Base-by-base conservation (phyloP, 371 early-diverging fungal species). In the Lichtheimia ornata region DNA sequence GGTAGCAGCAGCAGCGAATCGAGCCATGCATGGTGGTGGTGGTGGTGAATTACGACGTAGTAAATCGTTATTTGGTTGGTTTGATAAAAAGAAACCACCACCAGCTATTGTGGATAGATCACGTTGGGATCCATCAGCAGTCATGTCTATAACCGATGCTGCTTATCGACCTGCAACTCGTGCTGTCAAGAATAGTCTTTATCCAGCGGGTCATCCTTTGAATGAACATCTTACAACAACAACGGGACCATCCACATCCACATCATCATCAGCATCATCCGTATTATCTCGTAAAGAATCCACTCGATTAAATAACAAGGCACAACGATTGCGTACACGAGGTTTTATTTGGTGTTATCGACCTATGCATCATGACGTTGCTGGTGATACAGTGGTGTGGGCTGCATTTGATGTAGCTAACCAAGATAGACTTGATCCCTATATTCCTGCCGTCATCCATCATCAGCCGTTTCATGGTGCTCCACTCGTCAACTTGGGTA, bases 301-400 rank as follows among this genome's bases (percentile, higher is more conserved):
- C 2, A 49, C 24, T 14, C 24, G 57, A 5, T 4, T 63, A 0
- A 24, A 22, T 1, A 41, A 50, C 13, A 65, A 61, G 40, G 66
- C 61, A 5, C 55, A 53, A 27, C 52, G 51, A 14, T 47, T 61
- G 5, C 28, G 57, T 3, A 24, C 27, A 17, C 57, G 66, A 24
- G 44, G 28, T 2, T 61, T 50, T 56, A 65, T 65, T 25, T 65
- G 66, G 66, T 65, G 66, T n/a, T 65, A 61, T 42, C 61, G 66
- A 14, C 66, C 66, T 6, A 18, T 56, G 56, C 50, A 57, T 15
- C 27, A 35, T 14, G 20, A 18, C 5, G 50, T 15, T n/a, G 44
- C 51, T 40, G 47, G 41, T 0, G 24, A 13, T 13, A 61, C 44
- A 0, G 52, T 61, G 11, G 61, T 61, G 3, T 65, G 66, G 66